Percentiles rank a stretch among this genome's conserved stretches.
Conservation (phyloP, 2,329 filamentous ascomycete genomes). For the Rhynchosporium graminicola region DNA sequence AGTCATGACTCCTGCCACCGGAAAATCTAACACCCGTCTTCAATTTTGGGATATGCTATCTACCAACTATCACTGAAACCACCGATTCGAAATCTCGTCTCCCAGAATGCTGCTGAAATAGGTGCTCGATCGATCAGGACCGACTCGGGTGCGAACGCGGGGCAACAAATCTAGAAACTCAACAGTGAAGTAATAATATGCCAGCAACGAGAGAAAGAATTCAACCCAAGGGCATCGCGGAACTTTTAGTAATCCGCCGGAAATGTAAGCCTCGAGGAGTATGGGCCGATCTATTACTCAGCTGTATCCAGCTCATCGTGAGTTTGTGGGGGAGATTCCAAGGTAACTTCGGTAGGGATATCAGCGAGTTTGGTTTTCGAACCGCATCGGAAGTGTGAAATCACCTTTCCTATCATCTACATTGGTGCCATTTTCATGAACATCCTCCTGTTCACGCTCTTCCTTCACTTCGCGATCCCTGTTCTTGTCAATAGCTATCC, state of each 20-base stretch:
- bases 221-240: slow-evolving; percentile 31
- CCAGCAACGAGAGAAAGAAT: slow-evolving; percentile 36
- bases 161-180: slow-evolving; percentile 40
- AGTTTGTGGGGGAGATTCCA: slow-evolving; percentile 70
- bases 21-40: slow-evolving; percentile 1
- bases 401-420: slow-evolving; percentile 90
- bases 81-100: slow-evolving; percentile 18
- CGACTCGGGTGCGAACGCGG: slow-evolving; percentile 20
- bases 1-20: neutral
- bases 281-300: slow-evolving; percentile 55
- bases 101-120: slow-evolving; percentile 13
- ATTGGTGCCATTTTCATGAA: slow-evolving; percentile 76
- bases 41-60: slow-evolving; percentile 24
- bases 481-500: slow-evolving; percentile 8
- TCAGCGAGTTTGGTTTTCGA: slow-evolving; percentile 33
- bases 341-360: slow-evolving; percentile 46
- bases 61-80: slow-evolving; percentile 24
- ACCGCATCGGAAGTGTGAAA: slow-evolving; percentile 33
- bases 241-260: slow-evolving; percentile 31
- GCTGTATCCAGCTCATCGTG: slow-evolving; percentile 97
- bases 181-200: slow-evolving; percentile 35
- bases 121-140: slow-evolving; percentile 26
- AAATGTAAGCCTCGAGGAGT: slow-evolving; percentile 29
- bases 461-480: slow-evolving; percentile 52
- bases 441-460: slow-evolving; percentile 61